phyloP scores from a whole-genome alignment of 2,329 filamentous ascomycete species.

The Elsinoe arachidis region DNA sequence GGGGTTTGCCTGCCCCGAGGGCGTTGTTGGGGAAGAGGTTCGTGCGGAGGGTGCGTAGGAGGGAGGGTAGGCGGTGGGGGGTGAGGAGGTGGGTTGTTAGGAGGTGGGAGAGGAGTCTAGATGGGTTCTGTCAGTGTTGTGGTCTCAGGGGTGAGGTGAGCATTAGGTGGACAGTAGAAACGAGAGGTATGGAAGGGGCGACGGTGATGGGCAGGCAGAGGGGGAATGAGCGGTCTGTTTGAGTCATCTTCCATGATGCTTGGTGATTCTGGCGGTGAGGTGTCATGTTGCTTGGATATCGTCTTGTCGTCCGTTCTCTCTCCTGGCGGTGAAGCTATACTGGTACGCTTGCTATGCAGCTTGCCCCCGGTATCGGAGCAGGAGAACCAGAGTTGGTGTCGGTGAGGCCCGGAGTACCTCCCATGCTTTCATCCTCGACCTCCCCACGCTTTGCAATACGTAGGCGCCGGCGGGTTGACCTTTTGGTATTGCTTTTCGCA shows the following conservation, averaged over 20 bases:
- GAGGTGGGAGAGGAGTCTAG: constrained; percentile 39
- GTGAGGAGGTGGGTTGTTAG: constrained; percentile 35
- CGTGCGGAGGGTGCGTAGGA: constrained; percentile 61
- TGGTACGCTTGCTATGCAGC: not conserved
- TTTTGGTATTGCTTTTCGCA: constrained; percentile 3
- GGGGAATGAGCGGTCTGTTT: constrained; percentile 1
- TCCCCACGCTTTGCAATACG: not conserved
- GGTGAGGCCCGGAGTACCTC: not conserved
- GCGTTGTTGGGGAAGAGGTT: constrained; percentile 81
- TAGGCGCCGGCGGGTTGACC: not conserved
- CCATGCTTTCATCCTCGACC: not conserved
- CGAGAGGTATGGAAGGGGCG: not conserved
- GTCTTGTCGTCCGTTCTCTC: not conserved
- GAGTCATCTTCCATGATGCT: not conserved
- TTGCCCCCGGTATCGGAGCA: not conserved
- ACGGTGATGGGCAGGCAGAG: not conserved
- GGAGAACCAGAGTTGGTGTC: not conserved
- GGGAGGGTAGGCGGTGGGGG: constrained; percentile 36
- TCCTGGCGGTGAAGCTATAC: constrained; percentile 5
- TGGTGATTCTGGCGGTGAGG: not conserved
- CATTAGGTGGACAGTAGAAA: not conserved
- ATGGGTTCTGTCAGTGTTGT: not conserved
- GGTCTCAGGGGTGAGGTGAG: not conserved
- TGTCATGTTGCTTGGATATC: not conserved
- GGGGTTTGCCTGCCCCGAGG: constrained; percentile 55